A percentile compares a stretch with the other conserved stretches of the same genome.
Conservation (phyloP, 129 eudicot species). For the Rutidosis leptorrhynchoides region DNA sequence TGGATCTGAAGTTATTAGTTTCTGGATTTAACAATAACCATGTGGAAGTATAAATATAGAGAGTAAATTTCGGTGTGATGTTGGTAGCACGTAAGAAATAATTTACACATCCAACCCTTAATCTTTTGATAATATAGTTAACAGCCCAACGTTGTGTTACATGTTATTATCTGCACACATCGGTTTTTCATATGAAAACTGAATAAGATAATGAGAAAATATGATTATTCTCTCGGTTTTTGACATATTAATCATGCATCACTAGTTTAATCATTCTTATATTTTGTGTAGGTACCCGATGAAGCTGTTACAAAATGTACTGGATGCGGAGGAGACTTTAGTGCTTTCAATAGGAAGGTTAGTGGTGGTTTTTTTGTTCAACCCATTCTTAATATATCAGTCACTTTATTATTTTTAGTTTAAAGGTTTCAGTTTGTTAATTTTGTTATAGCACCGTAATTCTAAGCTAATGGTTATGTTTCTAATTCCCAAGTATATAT, state of each 20-base stretch:
- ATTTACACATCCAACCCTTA: background rate
- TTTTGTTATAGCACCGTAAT: too few species aligned
- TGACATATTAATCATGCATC: background rate
- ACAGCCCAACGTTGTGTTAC: background rate
- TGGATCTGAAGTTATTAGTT: too few species aligned
- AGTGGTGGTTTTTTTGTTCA: too few species aligned
- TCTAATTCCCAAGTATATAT: background rate
- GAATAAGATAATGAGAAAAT: background rate
- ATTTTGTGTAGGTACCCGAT: conserved; percentile 66
- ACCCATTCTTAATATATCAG: too few species aligned
- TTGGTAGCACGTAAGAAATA: background rate
- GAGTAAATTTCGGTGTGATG: background rate
- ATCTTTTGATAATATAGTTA: background rate
- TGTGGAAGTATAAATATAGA: too few species aligned
- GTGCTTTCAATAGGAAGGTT: conserved; percentile 79
- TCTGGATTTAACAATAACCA: too few species aligned
- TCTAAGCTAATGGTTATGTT: background rate
- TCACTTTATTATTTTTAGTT: too few species aligned
- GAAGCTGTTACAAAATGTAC: conserved; percentile 95
- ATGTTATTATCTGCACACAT: background rate
- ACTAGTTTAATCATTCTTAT: background rate
- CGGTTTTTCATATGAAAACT: background rate
- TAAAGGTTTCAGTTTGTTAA: too few species aligned
- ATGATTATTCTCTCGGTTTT: background rate
- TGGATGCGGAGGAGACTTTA: conserved; percentile 65